Evolutionary conservation across 2,329 filamentous ascomycete species (phyloP).

Genomic region (Nemania sp.): DNA sequence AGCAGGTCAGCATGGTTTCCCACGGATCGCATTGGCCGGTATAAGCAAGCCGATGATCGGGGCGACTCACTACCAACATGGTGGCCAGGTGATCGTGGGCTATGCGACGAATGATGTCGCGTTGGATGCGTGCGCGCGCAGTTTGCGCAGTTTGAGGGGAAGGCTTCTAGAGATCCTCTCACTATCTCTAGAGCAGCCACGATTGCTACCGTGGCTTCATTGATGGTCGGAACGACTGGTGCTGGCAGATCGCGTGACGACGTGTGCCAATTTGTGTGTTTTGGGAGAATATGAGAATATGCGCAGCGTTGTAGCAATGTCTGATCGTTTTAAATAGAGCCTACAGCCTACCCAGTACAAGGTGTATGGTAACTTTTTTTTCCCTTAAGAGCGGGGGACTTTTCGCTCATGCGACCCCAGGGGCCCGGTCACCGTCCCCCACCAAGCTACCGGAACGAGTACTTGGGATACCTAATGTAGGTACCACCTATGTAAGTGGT

Average conservation of each 20-base stretch:
- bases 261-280: neutral
- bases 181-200: constrained; percentile 77
- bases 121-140: constrained; percentile 27
- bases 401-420: constrained; percentile 21
- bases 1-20: constrained; percentile 33
- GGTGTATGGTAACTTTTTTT: constrained; percentile 24
- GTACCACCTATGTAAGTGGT: constrained; percentile 3
- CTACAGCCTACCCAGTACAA: neutral
- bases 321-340: neutral
- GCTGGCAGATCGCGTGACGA: constrained; percentile 1
- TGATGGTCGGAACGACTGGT: constrained; percentile 43
- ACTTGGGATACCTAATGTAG: neutral
- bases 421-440: constrained; percentile 16
- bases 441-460: constrained; percentile 17
- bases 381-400: constrained; percentile 35
- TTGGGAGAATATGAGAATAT: neutral
- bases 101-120: constrained; percentile 20
- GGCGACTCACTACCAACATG: constrained; percentile 43
- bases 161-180: constrained; percentile 76
- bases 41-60: neutral
- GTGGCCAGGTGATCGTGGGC: constrained; percentile 19
- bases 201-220: constrained; percentile 71
- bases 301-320: constrained; percentile 20
- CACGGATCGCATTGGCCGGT: neutral
- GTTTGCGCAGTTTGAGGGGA: constrained; percentile 28